Evolutionary conservation across 139 green algal genomes (phyloP), one percentile per base, ranked within the genome.

Genomic region (Axilococcus clingmanii): DNA sequence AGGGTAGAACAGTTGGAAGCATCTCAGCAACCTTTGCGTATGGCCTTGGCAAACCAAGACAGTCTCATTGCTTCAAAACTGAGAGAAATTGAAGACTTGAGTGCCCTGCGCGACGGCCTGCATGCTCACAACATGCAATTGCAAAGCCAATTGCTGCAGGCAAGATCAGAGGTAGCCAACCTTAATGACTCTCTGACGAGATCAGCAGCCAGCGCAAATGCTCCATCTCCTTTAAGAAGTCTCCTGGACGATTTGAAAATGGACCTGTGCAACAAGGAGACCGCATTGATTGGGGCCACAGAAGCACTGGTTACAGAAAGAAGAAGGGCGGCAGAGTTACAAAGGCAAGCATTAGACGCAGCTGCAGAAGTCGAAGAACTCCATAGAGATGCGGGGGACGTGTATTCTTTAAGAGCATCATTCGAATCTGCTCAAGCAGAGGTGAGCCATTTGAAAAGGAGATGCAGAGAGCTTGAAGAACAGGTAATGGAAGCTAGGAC

Each of bases 301-400:
- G 63, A 65, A 41, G 55, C 59, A 36, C 22, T 71, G 37, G 22
- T 17, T 12, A 23, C 24, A 4, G 63, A 71, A 40, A 55, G 54
- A 1, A 11, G 32, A 16, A 33, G 31, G 4, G 48, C n/a, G 1
- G 23, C 35, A 28, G 55, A 59, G 25, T 29, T 71, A 24, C 45
- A 65, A 24, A 33, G 32, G 28, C 63, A 71, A 43, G 29, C 61
- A 19, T 32, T 71, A 38, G 37, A 71, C 32, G 55, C 63, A 51
- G 56, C 55, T 4, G 16, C 66, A 23, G 63, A 71, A 28, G 28
- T 71, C n/a, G 63, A 71, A n/a, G 46, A 65, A 12, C 14, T 51
- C 14, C 63, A 63, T 24, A 24, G 31, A 0, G 46, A 71, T 55
- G 47, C 46, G 59, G 29, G 23, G 51, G 27, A 27, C 19, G 6